phyloP scores from a whole-genome alignment of 2,329 filamentous ascomycete genomes.

The Curvularia sp. region DNA sequence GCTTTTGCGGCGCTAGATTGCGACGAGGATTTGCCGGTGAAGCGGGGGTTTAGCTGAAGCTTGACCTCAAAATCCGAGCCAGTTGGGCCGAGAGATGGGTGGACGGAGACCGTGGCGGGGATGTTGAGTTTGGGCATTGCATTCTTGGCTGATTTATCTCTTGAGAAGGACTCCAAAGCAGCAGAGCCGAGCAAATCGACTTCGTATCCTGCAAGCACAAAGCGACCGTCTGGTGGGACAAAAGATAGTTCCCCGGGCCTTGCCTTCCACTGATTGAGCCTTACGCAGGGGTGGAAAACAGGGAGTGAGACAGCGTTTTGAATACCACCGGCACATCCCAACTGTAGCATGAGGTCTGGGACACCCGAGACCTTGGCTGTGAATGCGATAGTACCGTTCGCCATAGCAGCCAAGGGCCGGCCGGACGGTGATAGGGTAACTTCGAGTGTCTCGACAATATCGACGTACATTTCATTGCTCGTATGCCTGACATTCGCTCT shows the following conservation, averaged over 20 bases:
- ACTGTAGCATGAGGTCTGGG: conserved; percentile 82
- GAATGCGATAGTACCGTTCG: conserved; percentile 92
- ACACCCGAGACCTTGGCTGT: conserved; percentile 94
- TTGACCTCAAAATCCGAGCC: conserved; percentile 91
- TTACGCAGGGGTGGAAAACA: conserved; percentile 95
- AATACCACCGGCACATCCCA: conserved; percentile 77
- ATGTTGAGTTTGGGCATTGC: conserved; percentile 69
- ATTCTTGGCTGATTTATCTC: conserved; percentile 30
- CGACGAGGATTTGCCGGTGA: conserved; percentile 49
- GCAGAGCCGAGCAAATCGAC: conserved; percentile 84
- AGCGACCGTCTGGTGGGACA: conserved; percentile 91
- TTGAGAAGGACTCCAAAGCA: conserved; percentile 49
- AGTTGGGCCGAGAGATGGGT: conserved; percentile 74
- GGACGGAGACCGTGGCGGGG: conserved; percentile 82
- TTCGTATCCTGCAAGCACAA: conserved; percentile 92
- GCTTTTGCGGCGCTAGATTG: conserved; percentile 47
- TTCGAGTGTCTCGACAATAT: conserved; percentile 87
- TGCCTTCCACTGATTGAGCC: conserved; percentile 88
- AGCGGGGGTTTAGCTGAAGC: conserved; percentile 69
- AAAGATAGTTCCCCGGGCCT: conserved; percentile 92
- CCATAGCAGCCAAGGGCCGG: conserved; percentile 82
- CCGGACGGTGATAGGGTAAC: conserved; percentile 92
- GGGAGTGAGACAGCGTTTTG: conserved; percentile 80
- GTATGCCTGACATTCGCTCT: conserved; percentile 92
- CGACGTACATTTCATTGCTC: conserved; percentile 95